Evolutionary conservation across 768 basidiomycete genomes (phyloP).

Genomic region (Vishniacozyma victoriae): DNA sequence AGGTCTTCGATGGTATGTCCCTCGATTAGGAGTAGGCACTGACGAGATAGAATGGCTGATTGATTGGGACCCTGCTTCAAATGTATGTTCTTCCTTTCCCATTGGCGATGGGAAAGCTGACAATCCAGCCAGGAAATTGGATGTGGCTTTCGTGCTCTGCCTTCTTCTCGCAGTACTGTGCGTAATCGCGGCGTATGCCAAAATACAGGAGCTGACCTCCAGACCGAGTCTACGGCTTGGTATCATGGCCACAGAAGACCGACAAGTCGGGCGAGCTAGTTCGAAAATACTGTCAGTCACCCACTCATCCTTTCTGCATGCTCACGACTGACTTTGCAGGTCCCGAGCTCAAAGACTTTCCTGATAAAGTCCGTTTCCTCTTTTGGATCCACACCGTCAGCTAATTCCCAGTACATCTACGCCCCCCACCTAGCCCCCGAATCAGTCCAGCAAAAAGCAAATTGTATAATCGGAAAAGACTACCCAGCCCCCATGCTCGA

Average conservation of each 20-base stretch:
- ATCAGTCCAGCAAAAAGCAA: slow-evolving; percentile 41
- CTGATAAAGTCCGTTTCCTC: slow-evolving; percentile 44
- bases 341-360: slow-evolving; percentile 48
- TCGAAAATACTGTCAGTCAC: slow-evolving; percentile 41
- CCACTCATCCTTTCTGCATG: too few species aligned
- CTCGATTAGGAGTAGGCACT: background rate
- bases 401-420: slow-evolving; percentile 45
- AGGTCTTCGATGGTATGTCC: slow-evolving; percentile 47
- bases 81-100: slow-evolving; percentile 16
- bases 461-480: slow-evolving; percentile 47
- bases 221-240: slow-evolving; percentile 45
- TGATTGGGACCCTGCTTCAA: slow-evolving; percentile 47
- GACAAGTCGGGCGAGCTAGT: slow-evolving; percentile 46
- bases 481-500: slow-evolving; percentile 48
- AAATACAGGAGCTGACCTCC: slow-evolving; percentile 2
- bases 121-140: slow-evolving; percentile 44
- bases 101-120: background rate
- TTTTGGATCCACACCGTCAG: background rate
- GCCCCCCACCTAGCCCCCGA: slow-evolving; percentile 45
- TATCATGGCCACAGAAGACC: slow-evolving; percentile 44
- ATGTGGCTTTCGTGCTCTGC: slow-evolving; percentile 49
- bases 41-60: slow-evolving; percentile 41
- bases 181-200: slow-evolving; percentile 16
- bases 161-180: slow-evolving; percentile 46
- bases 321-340: slow-evolving; percentile 7